Conservation (phyloP, 352 stramenopile genomes). For the Globisporangium lucens region DNA sequence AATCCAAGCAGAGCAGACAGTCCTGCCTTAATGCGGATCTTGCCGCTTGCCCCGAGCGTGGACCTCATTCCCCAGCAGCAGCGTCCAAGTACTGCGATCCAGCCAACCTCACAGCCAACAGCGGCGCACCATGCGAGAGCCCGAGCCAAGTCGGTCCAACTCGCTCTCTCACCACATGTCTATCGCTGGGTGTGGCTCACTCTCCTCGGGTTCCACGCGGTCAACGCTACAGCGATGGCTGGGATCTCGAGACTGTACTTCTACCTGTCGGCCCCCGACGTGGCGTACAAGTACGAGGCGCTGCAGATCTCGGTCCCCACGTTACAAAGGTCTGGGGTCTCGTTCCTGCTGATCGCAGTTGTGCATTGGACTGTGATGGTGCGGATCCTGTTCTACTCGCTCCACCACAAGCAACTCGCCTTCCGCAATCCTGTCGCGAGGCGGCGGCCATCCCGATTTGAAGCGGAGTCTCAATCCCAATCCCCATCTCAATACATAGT, state of each 20-base stretch:
- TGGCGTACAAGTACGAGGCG: conserved; percentile 5
- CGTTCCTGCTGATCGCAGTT: not conserved
- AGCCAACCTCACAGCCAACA: not conserved
- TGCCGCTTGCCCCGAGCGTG: too few species aligned
- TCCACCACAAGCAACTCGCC: not conserved
- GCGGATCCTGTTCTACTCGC: not conserved
- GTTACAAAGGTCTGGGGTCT: not conserved
- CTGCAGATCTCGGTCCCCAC: not conserved
- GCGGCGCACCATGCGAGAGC: not conserved
- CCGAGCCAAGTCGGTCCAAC: not conserved
- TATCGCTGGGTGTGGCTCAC: not conserved
- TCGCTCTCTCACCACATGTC: not conserved
- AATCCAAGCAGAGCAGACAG: too few species aligned
- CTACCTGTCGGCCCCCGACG: not conserved
- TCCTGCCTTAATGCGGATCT: too few species aligned
- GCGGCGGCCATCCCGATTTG: not conserved
- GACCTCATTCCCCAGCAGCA: too few species aligned
- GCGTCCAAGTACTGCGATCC: too few species aligned
- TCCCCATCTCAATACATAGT: not conserved
- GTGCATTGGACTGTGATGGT: not conserved
- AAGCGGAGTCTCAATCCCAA: not conserved
- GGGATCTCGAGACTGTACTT: not conserved
- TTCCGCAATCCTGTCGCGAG: not conserved
- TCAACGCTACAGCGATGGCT: not conserved
- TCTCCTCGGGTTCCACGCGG: not conserved